A percentile compares a stretch with the other conserved stretches of the same genome.
These are phyloP conservation scores for Melampsora medusae DNA, from an alignment of 1,284 basidiomycete genomes.

Conservation along the genomic window DNA sequence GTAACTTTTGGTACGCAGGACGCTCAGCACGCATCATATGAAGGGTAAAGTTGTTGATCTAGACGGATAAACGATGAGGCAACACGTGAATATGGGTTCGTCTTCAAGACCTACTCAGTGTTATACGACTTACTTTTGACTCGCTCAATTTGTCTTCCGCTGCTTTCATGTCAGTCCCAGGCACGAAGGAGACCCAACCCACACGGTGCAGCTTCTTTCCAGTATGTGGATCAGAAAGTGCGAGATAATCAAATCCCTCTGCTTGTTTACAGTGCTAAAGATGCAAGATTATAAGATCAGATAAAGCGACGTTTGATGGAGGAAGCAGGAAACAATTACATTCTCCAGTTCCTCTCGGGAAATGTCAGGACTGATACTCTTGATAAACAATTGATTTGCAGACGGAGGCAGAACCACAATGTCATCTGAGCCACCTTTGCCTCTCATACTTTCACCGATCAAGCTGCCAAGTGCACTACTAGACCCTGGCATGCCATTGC, in stretches of 20 bases:
- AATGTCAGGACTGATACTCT: slow-evolving; percentile 86
- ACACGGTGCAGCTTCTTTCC: slow-evolving; percentile 87
- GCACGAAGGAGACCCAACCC: slow-evolving; percentile 80
- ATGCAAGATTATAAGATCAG: slow-evolving; percentile 68
- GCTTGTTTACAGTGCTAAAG: slow-evolving; percentile 54
- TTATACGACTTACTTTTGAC: slow-evolving; percentile 66
- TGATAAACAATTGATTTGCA: slow-evolving; percentile 85
- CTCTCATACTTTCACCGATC: slow-evolving; percentile 41
- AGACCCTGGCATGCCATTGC: slow-evolving; percentile 6
- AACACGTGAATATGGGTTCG: background rate
- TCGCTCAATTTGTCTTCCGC: slow-evolving; percentile 72
- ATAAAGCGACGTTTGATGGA: slow-evolving; percentile 27
- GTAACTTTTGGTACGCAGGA: slow-evolving; percentile 72
- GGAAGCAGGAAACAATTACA: slow-evolving; percentile 59
- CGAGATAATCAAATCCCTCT: slow-evolving; percentile 66
- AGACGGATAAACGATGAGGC: slow-evolving; percentile 6
- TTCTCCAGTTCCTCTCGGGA: slow-evolving; percentile 80
- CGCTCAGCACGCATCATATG: slow-evolving; percentile 79
- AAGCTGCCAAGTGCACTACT: slow-evolving; percentile 34
- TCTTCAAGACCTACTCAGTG: too few species aligned
- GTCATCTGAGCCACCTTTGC: slow-evolving; percentile 47
- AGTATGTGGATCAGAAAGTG: slow-evolving; percentile 80
- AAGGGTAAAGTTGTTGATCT: slow-evolving; percentile 90
- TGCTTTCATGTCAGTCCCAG: slow-evolving; percentile 73
- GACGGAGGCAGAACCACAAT: slow-evolving; percentile 68